phyloP scores from a whole-genome alignment of 2,329 filamentous ascomycete genomes.

The Penicillium sclerotigenum region DNA sequence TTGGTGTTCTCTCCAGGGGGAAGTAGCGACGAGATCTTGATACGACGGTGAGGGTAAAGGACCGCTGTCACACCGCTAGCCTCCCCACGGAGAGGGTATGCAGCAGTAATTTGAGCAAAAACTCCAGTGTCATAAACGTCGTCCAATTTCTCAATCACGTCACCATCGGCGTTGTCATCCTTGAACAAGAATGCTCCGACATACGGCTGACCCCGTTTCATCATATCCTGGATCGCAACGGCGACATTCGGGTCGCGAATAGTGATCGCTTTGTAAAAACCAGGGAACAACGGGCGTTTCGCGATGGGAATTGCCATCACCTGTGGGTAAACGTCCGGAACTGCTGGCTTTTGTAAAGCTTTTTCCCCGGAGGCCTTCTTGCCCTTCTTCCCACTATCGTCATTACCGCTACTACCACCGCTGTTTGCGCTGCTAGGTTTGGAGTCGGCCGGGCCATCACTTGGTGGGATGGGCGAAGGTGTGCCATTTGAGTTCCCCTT shows the following conservation, averaged over 20 bases:
- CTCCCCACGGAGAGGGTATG: slow-evolving; percentile 81
- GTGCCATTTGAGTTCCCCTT: slow-evolving; percentile 52
- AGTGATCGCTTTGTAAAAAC: slow-evolving; percentile 98
- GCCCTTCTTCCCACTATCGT: slow-evolving; percentile 67
- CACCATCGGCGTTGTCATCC: slow-evolving; percentile 89
- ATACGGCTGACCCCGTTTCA: slow-evolving; percentile 94
- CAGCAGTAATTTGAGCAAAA: slow-evolving; percentile 96
- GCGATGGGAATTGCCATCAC: slow-evolving; percentile 96
- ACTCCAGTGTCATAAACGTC: slow-evolving; percentile 96
- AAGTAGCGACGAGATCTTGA: slow-evolving; percentile 80
- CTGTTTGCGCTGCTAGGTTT: slow-evolving; percentile 56
- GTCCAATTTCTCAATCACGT: slow-evolving; percentile 82
- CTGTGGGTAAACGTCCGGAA: slow-evolving; percentile 94
- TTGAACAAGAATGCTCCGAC: slow-evolving; percentile 97
- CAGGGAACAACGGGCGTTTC: slow-evolving; percentile 88
- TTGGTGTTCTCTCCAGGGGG: slow-evolving; percentile 55
- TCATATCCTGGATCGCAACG: slow-evolving; percentile 89
- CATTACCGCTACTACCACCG: slow-evolving; percentile 49
- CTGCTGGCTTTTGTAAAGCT: slow-evolving; percentile 78
- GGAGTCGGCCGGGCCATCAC: slow-evolving; percentile 36
- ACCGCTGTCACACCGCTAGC: slow-evolving; percentile 85
- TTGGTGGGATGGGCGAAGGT: slow-evolving; percentile 42
- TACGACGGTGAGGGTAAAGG: slow-evolving; percentile 90
- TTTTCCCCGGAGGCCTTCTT: slow-evolving; percentile 66
- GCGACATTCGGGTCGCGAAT: slow-evolving; percentile 91